Evolutionary conservation across 768 basidiomycete species (phyloP), one percentile per base, ranked within the genome.

Genomic region (Kwoniella newhampshirensis): DNA sequence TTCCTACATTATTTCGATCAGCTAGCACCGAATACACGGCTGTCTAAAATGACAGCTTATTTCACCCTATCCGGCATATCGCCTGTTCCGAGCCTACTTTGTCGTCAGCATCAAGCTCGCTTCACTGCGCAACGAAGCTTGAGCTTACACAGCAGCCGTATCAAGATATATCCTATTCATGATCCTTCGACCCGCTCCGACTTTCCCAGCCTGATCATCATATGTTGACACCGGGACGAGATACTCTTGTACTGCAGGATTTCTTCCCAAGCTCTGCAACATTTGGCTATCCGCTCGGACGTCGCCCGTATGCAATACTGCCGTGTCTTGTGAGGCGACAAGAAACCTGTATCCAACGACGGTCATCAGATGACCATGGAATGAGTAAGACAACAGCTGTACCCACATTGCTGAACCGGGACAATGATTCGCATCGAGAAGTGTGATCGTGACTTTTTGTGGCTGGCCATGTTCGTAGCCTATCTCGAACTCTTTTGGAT

Each of bases 351-450:
- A 55, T 28, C 60, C 21, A 48, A 23, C 17, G 26, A 20, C 30
- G 39, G 30, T 12, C 30, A 32, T 7, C 13, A 50, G 6, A 20
- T 40, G 23, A 26, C n/a, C 26, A 41, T 28, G 32, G 36, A 23
- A 2, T 45, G 11, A 4, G n/a, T 17, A 15, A 23, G 25, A 32
- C 7, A 27, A 18, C n/a, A n/a, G n/a, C n/a, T 15, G 39, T 8
- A 77, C 85, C 25, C 67, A 91, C 92, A 97, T 94, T 39, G 91
- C 86, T 0, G 91, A 87, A 0, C 93, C 93, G 11, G 91, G 93
- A 71, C 92, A 96, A 73, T 97, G 93, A 68, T 96, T 96, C 0
- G 93, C 93, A 67, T 93, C 89, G 7, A 96, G 75, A 9, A 88
- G 80, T 0, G 91, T 93, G 54, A 96, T 81, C 0, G 81, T 85